phyloP scores from a whole-genome alignment of 139 green algal species.

The Haematococcus lacustris region DNA sequence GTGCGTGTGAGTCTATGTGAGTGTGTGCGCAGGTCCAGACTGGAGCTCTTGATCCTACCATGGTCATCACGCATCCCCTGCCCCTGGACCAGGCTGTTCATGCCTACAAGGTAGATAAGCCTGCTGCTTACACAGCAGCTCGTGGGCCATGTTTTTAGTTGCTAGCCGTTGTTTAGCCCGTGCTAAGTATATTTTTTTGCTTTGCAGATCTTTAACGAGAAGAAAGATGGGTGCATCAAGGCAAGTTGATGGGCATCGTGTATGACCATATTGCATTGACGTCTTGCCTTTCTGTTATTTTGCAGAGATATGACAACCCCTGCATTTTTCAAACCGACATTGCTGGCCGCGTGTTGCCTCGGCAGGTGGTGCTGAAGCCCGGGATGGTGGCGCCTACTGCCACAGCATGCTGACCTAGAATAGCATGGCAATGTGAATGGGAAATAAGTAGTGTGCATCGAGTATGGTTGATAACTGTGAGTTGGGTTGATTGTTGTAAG shows the following conservation, averaged over 20 bases:
- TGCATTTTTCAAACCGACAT: background rate
- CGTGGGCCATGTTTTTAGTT: background rate
- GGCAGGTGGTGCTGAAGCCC: conserved; percentile 11
- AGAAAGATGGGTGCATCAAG: conserved; percentile 30
- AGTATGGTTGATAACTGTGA: too few species aligned
- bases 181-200: background rate
- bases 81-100: conserved; percentile 44
- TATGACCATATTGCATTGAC: too few species aligned
- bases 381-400: too few species aligned
- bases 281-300: background rate
- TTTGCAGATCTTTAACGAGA: background rate
- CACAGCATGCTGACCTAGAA: too few species aligned
- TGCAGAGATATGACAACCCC: background rate
- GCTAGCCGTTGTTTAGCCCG: background rate
- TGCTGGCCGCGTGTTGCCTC: background rate
- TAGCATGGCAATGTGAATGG: too few species aligned
- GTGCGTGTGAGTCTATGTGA: background rate
- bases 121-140: background rate
- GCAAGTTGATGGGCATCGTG: conserved; percentile 5
- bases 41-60: conserved; percentile 42
- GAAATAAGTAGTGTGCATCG: too few species aligned
- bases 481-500: too few species aligned
- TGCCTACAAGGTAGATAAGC: conserved; percentile 70
- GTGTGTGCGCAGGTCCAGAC: conserved; percentile 8
- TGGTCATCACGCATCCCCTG: conserved; percentile 65